A percentile compares a stretch with the other conserved stretches of the same genome.
Conservation (phyloP, 1,284 basidiomycete species). For the Schizophyllum amplum region DNA sequence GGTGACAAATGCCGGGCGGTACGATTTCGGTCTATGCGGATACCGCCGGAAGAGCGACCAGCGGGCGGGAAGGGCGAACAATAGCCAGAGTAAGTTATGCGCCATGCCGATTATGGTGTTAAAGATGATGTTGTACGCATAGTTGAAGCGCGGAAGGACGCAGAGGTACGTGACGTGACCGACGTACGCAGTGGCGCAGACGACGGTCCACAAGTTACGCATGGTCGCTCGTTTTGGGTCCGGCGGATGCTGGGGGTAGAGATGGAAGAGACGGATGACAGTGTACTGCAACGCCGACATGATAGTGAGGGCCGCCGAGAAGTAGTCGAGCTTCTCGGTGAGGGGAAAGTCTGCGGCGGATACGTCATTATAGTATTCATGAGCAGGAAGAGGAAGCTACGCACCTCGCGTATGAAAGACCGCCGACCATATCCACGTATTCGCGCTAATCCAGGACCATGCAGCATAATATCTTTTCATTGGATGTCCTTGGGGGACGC, state of each 20-base stretch:
- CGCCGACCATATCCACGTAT: conserved; percentile 90
- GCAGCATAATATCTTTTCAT: conserved; percentile 64
- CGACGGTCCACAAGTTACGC: conserved; percentile 30
- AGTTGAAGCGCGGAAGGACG: conserved; percentile 80
- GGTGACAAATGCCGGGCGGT: conserved; percentile 46
- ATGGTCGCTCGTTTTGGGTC: conserved; percentile 9
- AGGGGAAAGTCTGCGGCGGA: conserved; percentile 67
- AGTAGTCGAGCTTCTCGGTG: conserved; percentile 94
- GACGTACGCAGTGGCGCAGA: conserved; percentile 47
- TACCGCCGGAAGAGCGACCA: conserved; percentile 44
- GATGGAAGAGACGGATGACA: conserved; percentile 68
- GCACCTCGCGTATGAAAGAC: conserved; percentile 90
- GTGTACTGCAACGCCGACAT: conserved; percentile 70
- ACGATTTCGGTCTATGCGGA: conserved; percentile 39
- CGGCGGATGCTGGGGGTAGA: conserved; percentile 44
- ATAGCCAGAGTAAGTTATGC: conserved; percentile 84
- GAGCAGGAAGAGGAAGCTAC: conserved; percentile 15
- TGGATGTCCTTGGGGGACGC: conserved; percentile 51
- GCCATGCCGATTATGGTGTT: conserved; percentile 70
- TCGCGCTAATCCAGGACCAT: conserved; percentile 72
- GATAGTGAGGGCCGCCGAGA: conserved; percentile 84
- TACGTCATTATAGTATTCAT: conserved; percentile 6
- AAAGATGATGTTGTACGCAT: conserved; percentile 90
- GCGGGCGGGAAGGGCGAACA: conserved; percentile 57
- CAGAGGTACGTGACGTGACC: conserved; percentile 76